phyloP scores from a whole-genome alignment of 2,329 filamentous ascomycete genomes.

The Fusarium torreyae region DNA sequence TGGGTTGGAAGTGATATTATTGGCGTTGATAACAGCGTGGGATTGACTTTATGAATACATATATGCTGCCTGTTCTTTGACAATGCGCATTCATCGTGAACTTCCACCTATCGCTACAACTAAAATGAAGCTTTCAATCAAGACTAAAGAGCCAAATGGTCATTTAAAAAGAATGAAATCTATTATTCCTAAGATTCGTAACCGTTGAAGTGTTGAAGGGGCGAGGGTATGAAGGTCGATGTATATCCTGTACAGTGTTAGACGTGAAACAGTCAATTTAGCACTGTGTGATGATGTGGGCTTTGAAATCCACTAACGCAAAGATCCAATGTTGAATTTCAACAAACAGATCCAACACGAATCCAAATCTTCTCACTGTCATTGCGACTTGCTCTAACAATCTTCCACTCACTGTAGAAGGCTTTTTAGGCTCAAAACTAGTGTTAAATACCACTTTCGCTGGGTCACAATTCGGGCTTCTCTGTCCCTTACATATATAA shows the following conservation, averaged over 20 bases:
- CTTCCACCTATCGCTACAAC: background rate
- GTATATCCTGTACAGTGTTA: conserved; percentile 31
- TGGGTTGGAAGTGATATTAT: background rate
- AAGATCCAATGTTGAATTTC: conserved; percentile 27
- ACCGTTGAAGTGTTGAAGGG: background rate
- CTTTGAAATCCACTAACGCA: conserved; percentile 37
- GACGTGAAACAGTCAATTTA: background rate
- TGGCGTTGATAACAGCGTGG: background rate
- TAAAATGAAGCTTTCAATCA: too few species aligned
- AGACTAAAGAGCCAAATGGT: too few species aligned
- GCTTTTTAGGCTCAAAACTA: background rate
- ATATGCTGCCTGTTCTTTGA: background rate
- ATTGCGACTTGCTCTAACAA: conserved; percentile 4
- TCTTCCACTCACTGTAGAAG: background rate
- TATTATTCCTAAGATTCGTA: background rate
- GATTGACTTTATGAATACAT: background rate
- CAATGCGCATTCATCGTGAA: background rate
- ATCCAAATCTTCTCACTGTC: conserved; percentile 4
- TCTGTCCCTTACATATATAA: background rate
- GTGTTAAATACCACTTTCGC: background rate
- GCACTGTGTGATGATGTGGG: conserved; percentile 34
- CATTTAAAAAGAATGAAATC: background rate
- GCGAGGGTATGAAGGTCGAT: background rate
- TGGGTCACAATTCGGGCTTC: background rate
- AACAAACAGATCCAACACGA: conserved; percentile 30